These are phyloP conservation scores for Cucurbitaria berberidis DNA, from an alignment of 2,329 filamentous ascomycete species.

Conservation along the genomic window DNA sequence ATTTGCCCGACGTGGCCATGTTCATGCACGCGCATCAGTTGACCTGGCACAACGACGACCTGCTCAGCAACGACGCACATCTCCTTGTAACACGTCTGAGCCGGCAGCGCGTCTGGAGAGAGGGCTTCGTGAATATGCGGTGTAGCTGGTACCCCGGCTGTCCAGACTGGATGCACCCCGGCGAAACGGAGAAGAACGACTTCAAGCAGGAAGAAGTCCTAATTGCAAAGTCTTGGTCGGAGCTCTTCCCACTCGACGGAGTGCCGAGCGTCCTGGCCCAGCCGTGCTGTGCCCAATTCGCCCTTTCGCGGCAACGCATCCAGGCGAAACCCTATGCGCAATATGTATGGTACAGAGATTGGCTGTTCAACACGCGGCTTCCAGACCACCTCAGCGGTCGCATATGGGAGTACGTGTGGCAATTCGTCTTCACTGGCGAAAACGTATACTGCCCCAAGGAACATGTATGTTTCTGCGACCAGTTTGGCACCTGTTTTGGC, in stretches of 20 bases:
- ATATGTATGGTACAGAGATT: constrained; percentile 65
- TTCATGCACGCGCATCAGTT: constrained; percentile 67
- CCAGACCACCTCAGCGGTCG: constrained; percentile 63
- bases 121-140: constrained; percentile 63
- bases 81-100: constrained; percentile 55
- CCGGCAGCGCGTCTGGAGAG: constrained; percentile 53
- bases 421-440: constrained; percentile 64
- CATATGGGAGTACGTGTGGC: constrained; percentile 70
- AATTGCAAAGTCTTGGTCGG: constrained; percentile 54
- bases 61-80: constrained; percentile 53
- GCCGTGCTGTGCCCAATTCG: constrained; percentile 70
- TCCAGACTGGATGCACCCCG: constrained; percentile 60
- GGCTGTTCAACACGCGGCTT: constrained; percentile 64
- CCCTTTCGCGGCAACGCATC: constrained; percentile 64
- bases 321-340: constrained; percentile 58
- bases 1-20: constrained; percentile 63
- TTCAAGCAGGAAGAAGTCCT: constrained; percentile 54
- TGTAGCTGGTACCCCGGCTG: constrained; percentile 63
- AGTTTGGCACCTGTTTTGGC: constrained; percentile 67
- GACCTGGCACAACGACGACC: constrained; percentile 65
- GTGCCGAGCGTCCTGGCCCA: constrained; percentile 61
- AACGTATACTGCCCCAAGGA: constrained; percentile 59
- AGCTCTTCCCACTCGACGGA: constrained; percentile 56
- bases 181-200: constrained; percentile 45
- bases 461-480: constrained; percentile 68